phyloP scores from a whole-genome alignment of 1,284 basidiomycete species.

The Leccinum fallax region DNA sequence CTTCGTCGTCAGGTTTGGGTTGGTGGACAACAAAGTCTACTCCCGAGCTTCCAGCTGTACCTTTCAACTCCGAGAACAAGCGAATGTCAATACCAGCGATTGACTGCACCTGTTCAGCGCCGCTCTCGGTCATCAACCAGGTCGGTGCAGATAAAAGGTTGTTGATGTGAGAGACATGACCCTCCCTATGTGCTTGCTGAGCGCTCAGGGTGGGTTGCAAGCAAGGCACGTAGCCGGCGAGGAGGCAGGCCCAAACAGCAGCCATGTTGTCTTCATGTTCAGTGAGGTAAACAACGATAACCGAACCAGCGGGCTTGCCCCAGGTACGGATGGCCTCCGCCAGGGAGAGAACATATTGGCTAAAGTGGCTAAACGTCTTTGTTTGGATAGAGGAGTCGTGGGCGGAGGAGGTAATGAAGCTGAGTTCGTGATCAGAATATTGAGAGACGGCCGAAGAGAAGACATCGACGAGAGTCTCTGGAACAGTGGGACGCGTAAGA shows the following conservation, averaged over 20 bases:
- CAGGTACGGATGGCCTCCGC: neutral
- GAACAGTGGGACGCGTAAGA: neutral
- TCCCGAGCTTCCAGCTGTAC: neutral
- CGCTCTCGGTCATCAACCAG: neutral
- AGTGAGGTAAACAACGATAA: neutral
- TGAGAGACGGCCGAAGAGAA: neutral
- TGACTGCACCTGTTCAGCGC: neutral
- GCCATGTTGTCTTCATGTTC: neutral
- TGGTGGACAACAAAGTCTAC: conserved; percentile 17
- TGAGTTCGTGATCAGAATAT: neutral
- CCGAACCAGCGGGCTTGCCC: neutral
- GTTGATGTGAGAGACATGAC: neutral
- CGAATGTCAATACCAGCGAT: neutral
- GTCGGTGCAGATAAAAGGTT: neutral
- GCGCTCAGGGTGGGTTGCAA: neutral
- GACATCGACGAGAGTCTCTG: neutral
- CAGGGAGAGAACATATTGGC: neutral
- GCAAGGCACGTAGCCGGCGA: neutral
- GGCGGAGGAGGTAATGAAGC: neutral
- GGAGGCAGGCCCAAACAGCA: neutral
- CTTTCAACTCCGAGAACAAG: neutral
- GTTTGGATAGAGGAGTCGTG: neutral
- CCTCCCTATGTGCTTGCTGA: neutral
- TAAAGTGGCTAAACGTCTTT: neutral
- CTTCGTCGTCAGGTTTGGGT: conserved; percentile 28